A percentile compares a stretch with the other conserved stretches of the same genome.
Evolutionary conservation across 805 yeast genomes (phyloP).

Genomic region (Ogataea methylovora): DNA sequence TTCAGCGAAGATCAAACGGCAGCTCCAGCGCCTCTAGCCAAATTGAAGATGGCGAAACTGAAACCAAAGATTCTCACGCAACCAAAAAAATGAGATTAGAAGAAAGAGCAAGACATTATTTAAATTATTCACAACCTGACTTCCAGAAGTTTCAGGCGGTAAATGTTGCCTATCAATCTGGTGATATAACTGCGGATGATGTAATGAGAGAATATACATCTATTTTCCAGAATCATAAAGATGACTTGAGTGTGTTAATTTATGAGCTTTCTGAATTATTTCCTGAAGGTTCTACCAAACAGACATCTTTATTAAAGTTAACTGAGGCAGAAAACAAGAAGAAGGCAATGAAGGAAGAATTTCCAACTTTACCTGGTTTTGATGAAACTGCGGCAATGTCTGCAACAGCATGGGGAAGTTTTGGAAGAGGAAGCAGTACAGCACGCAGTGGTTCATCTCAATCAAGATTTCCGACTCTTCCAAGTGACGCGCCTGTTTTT

Average conservation of each 20-base stretch:
- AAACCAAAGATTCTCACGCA: conserved; percentile 31
- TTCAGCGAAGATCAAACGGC: conserved; percentile 21
- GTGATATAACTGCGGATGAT: conserved; percentile 38
- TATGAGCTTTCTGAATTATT: conserved; percentile 55
- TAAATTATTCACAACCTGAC: conserved; percentile 42
- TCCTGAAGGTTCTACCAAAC: conserved; percentile 37
- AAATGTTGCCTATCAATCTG: conserved; percentile 40
- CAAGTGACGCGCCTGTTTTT: neutral
- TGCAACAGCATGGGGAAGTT: conserved; percentile 7
- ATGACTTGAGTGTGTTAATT: conserved; percentile 50
- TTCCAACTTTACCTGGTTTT: conserved; percentile 40
- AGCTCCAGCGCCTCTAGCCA: conserved; percentile 3
- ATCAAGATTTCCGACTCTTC: neutral
- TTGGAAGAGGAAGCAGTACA: too few relatives aligned
- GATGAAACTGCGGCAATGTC: conserved; percentile 1
- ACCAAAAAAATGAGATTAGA: conserved; percentile 58
- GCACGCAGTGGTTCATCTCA: neutral
- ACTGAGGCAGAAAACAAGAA: conserved; percentile 18
- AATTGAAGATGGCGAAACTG: conserved; percentile 12
- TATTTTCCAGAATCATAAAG: conserved; percentile 35
- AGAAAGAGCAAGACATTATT: conserved; percentile 78
- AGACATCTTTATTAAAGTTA: conserved; percentile 28
- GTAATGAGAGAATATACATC: conserved; percentile 38
- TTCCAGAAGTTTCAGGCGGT: conserved; percentile 41
- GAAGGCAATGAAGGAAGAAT: conserved; percentile 27